Conservation (phyloP, 768 basidiomycete species). For the Naganishia friedmannii region DNA sequence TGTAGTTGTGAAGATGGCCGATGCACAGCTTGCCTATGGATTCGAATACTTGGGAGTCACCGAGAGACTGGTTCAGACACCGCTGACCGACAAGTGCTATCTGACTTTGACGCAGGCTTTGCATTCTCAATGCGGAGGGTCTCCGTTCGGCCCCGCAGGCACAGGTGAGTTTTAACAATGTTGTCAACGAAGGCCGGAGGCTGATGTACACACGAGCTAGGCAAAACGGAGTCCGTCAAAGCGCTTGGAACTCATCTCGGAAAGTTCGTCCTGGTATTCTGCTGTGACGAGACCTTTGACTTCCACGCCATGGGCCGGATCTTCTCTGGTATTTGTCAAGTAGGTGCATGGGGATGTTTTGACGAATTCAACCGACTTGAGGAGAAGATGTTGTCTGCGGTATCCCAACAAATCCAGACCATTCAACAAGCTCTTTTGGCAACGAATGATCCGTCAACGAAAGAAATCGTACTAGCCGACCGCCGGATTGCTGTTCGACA, state of each 20-base stretch:
- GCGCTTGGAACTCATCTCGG: constrained; percentile 96
- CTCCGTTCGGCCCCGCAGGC: constrained; percentile 97
- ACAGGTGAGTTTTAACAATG: constrained; percentile 61
- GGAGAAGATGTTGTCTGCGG: constrained; percentile 94
- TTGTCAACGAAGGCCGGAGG: constrained; percentile 13
- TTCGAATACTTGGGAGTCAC: constrained; percentile 98
- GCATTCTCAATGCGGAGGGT: constrained; percentile 89
- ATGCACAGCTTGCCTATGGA: constrained; percentile 90
- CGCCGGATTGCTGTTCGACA: constrained; percentile 53
- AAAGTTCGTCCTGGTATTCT: constrained; percentile 99
- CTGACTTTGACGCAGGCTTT: constrained; percentile 93
- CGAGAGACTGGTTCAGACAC: constrained; percentile 95
- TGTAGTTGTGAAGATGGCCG: constrained; percentile 76
- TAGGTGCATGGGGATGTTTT: constrained; percentile 88
- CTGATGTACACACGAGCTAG: constrained; percentile 53
- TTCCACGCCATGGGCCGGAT: constrained; percentile 99
- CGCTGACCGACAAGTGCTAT: constrained; percentile 93
- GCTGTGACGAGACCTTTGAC: constrained; percentile 98
- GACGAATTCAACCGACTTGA: constrained; percentile 76
- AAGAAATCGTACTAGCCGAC: constrained; percentile 71
- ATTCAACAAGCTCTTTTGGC: constrained; percentile 93
- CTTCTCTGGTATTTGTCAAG: constrained; percentile 96
- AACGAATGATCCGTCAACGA: constrained; percentile 83
- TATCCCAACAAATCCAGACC: constrained; percentile 97
- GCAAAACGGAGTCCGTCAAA: constrained; percentile 99